A percentile compares a stretch with the other conserved stretches of the same genome.
These are phyloP conservation scores for Flaveria robusta DNA, from an alignment of 129 eudicot species.

Conservation along the genomic window DNA sequence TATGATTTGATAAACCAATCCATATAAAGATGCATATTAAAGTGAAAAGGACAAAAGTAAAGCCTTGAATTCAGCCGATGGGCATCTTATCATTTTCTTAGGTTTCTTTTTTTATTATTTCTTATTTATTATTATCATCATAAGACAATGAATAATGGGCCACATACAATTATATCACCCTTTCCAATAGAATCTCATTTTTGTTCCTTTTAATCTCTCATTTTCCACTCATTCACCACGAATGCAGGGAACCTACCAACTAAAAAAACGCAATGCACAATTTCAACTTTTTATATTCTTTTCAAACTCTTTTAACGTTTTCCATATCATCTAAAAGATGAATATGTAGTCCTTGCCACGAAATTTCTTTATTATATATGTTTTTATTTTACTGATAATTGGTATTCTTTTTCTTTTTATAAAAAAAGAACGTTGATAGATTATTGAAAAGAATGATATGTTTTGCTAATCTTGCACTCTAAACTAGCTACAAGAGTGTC, in stretches of 20 bases:
- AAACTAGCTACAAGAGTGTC: no score
- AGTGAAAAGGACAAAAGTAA: conserved; percentile 19
- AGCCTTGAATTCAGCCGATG: conserved; percentile 20
- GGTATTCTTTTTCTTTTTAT: background rate
- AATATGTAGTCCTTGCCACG: background rate
- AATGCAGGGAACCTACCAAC: background rate
- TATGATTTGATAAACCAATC: conserved; percentile 17
- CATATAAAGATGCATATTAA: conserved; percentile 15
- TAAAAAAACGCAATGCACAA: background rate
- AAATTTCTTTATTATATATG: background rate
- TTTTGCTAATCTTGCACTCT: no score
- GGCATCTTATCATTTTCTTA: conserved; percentile 12
- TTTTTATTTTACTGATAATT: background rate
- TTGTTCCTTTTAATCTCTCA: background rate
- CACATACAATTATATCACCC: conserved; percentile 13
- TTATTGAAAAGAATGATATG: no score
- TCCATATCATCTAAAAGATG: background rate
- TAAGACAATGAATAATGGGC: conserved; percentile 25
- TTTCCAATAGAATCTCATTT: conserved; percentile 15
- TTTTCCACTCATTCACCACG: conserved; percentile 9
- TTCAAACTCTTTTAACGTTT: background rate
- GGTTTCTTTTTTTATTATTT: background rate
- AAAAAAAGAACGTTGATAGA: no score
- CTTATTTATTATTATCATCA: background rate
- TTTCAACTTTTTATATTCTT: background rate